Evolutionary conservation across 352 stramenopile genomes (phyloP).

Genomic region (Lagenidium sp.): DNA sequence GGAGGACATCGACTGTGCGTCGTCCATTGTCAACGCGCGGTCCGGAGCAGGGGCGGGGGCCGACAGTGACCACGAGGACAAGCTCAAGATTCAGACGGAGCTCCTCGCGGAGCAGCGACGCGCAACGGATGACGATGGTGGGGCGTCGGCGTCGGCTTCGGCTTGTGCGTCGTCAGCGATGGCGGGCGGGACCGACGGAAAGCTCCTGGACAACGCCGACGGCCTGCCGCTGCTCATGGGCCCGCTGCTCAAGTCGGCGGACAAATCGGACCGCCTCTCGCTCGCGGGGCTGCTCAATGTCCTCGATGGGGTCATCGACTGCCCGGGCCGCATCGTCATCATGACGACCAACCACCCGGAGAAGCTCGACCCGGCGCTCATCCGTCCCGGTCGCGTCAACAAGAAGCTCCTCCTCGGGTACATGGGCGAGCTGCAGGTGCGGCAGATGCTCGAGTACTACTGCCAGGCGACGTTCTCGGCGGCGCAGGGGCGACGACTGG

Average conservation of each 20-base stretch:
- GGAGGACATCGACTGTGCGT: slow-evolving; percentile 62
- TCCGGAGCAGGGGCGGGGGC: no score
- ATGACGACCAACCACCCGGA: slow-evolving; percentile 89
- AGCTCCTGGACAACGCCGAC: no score
- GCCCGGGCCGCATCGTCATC: slow-evolving; percentile 70
- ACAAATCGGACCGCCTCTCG: slow-evolving; percentile 33
- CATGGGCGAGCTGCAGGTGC: slow-evolving; percentile 15
- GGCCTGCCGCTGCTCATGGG: slow-evolving; percentile 37
- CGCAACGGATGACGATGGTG: slow-evolving; percentile 17
- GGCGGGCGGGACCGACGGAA: no score
- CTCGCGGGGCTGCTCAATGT: slow-evolving; percentile 72
- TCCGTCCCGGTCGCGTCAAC: slow-evolving; percentile 41
- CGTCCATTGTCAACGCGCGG: slow-evolving; percentile 26
- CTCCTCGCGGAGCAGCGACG: slow-evolving; percentile 18
- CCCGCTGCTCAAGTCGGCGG: slow-evolving; percentile 32
- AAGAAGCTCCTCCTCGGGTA: slow-evolving; percentile 42
- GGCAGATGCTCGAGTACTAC: slow-evolving; percentile 35
- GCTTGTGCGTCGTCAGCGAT: no score
- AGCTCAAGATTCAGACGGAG: slow-evolving; percentile 6
- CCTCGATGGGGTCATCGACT: slow-evolving; percentile 78
- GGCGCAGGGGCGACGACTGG: slow-evolving; percentile 7
- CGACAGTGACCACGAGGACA: background rate
- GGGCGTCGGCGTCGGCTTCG: no score
- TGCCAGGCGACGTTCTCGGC: slow-evolving; percentile 10
- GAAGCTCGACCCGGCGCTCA: slow-evolving; percentile 59